phyloP scores from a whole-genome alignment of 2,329 filamentous ascomycete species.

The Phaeosphaeriaceae sp. region DNA sequence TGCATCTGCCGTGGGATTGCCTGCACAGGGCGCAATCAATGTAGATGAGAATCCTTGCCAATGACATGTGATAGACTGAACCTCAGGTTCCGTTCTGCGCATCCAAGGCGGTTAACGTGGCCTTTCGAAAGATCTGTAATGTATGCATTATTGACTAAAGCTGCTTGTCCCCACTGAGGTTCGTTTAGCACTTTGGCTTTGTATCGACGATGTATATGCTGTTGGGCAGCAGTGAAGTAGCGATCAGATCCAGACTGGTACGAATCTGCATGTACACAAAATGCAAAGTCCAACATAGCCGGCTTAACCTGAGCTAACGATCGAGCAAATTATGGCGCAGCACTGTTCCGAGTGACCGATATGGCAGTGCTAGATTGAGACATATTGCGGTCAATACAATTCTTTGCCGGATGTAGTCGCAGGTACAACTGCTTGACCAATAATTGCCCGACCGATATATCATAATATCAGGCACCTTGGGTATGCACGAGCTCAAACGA shows the following conservation, averaged over 20 bases:
- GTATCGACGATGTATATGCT: neutral
- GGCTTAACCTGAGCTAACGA: slow-evolving; percentile 20
- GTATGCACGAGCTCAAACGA: neutral
- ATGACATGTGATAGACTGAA: neutral
- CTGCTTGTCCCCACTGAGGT: neutral
- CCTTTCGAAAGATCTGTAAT: neutral
- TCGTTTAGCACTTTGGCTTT: neutral
- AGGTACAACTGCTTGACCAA: neutral
- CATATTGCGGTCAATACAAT: slow-evolving; percentile 23
- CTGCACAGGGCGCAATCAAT: slow-evolving; percentile 2
- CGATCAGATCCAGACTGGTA: neutral
- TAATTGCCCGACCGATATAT: neutral
- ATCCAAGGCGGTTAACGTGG: slow-evolving; percentile 5
- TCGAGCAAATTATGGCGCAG: slow-evolving; percentile 26
- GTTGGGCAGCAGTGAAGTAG: neutral
- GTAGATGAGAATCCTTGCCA: neutral
- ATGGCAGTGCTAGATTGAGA: slow-evolving; percentile 24
- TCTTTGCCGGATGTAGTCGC: slow-evolving; percentile 14
- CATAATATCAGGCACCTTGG: neutral
- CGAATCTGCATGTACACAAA: neutral
- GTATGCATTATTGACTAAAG: neutral
- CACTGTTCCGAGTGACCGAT: slow-evolving; percentile 30
- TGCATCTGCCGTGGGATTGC: neutral
- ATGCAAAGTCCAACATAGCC: slow-evolving; percentile 16
- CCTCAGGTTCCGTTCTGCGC: neutral